Base-by-base conservation (phyloP, 768 basidiomycete genomes). In the Tephrocybe sp. region DNA sequence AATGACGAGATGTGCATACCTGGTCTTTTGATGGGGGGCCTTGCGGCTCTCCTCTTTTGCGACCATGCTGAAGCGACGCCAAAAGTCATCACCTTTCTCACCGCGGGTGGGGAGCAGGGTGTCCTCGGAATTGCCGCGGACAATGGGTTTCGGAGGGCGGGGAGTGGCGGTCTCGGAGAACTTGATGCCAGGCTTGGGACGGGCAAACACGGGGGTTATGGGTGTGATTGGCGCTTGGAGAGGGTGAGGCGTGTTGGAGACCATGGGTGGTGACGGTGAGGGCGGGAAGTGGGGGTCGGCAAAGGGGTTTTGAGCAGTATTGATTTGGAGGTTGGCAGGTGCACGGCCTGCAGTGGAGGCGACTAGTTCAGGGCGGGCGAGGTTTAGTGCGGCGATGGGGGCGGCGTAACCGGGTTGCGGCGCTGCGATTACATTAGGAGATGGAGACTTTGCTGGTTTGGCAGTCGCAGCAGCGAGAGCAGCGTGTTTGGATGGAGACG, bases 1-100 rank as follows among this genome's bases (percentile, higher is more conserved):
- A n/a, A n/a, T n/a, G n/a, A n/a, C n/a, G n/a, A n/a, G n/a, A n/a
- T n/a, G n/a, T n/a, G n/a, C n/a, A n/a, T n/a, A n/a, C n/a, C n/a
- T n/a, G 58, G 81, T 66, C 52, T 71, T 82, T 60, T 74, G 60
- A 9, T 63, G 54, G 7, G 60, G 40, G 3, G 69, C 64, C 52
- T 71, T 75, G 48, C 58, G 60, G 49, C 69, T 72, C 56, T 87
- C 83, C 51, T 84, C 82, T 61, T 82, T 87, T 8, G 82, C 89
- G 53, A 92, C 83, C 74, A 91, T 89, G 53, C 86, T 88, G 68
- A 92, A 92, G 31, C 90, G 76, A 52, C 87, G 75, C 90, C 90
- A 92, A 68, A 92, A 92, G 59, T 91, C 86, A 59, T 92, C 89
- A 0, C 88, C 87, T 41, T 76, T 80, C 62, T 88, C 82, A 2